Evolutionary conservation across 768 basidiomycete species (phyloP), one percentile per base, ranked within the genome.

Genomic region (Xanthoconium purpureum): DNA sequence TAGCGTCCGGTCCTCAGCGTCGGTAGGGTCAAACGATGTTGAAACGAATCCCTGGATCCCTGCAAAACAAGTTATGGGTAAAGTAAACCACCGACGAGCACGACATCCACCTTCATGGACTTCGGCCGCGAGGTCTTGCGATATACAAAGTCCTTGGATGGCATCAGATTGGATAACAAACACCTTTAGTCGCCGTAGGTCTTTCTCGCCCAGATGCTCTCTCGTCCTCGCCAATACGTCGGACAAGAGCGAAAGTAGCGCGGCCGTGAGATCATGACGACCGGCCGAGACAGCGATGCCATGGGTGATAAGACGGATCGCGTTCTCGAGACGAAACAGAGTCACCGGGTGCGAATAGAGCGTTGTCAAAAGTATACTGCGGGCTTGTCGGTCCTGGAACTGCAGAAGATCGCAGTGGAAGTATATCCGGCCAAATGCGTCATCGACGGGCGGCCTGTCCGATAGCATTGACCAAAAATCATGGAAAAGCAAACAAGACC

Each of bases 391-490:
- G 36, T 71, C 61, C 10, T 47, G 60, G 12, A 77, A 35, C 5
- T 65, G 61, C 5, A 28, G 43, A 29, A 66, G 59, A 8, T 51
- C 47, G 40, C 66, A 68, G 24, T 75, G 75, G 9, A 79, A 51
- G 62, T 81, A 82, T 17, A 84, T 56, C 66, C 70, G 75, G 18
- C 77, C 77, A 57, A 85, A 87, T 3, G 60, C 35, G 8, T 52
- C 60, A 1, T 63, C 60, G 18, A 47, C 12, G 12, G 37, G 36
- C 37, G 52, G 48, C 60, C 66, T 69, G 30, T 36, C 11, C 48
- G 33, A 13, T 33, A 38, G 2, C 29, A n/a, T 42, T 33, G 2
- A 63, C 15, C 11, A 50, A 35, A 10, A 12, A 18, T 10, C 37
- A 35, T 50, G 47, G 52, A 33, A 50, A 37, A 11, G 3, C 4